Conservation (phyloP, 495 filamentous ascomycete genomes). For the Xylaria acuta region DNA sequence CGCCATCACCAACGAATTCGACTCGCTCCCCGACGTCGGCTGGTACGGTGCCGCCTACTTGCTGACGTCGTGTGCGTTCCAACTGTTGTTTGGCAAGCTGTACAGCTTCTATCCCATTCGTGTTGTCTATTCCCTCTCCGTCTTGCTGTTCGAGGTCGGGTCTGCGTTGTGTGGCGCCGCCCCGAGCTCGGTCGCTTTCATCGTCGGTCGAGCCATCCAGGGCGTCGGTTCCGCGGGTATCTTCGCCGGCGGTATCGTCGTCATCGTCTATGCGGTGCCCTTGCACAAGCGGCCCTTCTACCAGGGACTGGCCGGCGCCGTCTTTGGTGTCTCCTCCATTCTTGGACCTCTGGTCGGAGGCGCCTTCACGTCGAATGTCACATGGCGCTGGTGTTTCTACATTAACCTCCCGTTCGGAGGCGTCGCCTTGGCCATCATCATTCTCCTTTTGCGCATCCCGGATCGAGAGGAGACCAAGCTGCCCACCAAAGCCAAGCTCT, state of each 20-base stretch:
- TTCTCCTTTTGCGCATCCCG: slow-evolving; percentile 60
- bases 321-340: slow-evolving; percentile 69
- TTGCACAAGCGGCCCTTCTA: slow-evolving; percentile 54
- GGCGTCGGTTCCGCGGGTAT: slow-evolving; percentile 57
- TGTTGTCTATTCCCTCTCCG: slow-evolving; percentile 45
- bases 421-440: slow-evolving; percentile 63
- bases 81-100: slow-evolving; percentile 56
- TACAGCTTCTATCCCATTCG: slow-evolving; percentile 55
- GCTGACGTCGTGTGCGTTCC: slow-evolving; percentile 54
- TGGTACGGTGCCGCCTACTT: slow-evolving; percentile 64
- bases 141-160: slow-evolving; percentile 57
- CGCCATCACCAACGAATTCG: slow-evolving; percentile 54
- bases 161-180: slow-evolving; percentile 64
- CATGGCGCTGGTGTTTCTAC: slow-evolving; percentile 81
- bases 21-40: slow-evolving; percentile 54
- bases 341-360: slow-evolving; percentile 71
- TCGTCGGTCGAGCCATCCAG: slow-evolving; percentile 64
- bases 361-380: slow-evolving; percentile 60
- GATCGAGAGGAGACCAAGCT: slow-evolving; percentile 48
- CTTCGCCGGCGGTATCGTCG: slow-evolving; percentile 46
- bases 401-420: slow-evolving; percentile 75
- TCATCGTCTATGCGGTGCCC: slow-evolving; percentile 54
- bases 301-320: slow-evolving; percentile 49
- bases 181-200: slow-evolving; percentile 57
- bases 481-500: slow-evolving; percentile 51